phyloP scores from a whole-genome alignment of 2,329 filamentous ascomycete genomes.

The Penicillium sp. region DNA sequence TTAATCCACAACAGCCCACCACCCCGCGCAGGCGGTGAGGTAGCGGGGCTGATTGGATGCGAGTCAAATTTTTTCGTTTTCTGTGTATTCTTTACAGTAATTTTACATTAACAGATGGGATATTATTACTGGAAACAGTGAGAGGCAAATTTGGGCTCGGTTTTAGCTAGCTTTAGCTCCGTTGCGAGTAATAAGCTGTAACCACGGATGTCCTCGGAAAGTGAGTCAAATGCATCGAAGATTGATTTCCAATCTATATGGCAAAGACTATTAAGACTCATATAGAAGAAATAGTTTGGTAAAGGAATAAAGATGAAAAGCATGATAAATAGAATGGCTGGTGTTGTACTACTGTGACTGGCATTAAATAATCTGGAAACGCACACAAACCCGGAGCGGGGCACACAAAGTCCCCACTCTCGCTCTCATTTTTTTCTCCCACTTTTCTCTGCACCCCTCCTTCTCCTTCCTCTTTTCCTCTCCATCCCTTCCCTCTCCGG shows the following conservation, averaged over 20 bases:
- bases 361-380: conserved; percentile 10
- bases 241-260: neutral
- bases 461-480: conserved; percentile 27
- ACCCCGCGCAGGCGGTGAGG: conserved; percentile 17
- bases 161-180: neutral
- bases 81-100: neutral
- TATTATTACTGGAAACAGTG: neutral
- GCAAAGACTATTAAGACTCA: neutral
- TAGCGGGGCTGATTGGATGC: conserved; percentile 10
- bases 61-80: neutral
- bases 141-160: neutral
- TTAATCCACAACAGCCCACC: conserved; percentile 7
- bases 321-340: neutral
- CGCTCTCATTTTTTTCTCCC: conserved; percentile 28
- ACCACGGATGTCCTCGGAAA: conserved; percentile 11
- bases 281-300: neutral
- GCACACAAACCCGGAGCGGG: conserved; percentile 21
- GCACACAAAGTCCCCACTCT: conserved; percentile 28
- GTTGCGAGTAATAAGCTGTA: neutral
- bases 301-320: neutral
- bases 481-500: conserved; percentile 30
- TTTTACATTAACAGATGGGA: neutral
- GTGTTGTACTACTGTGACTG: neutral
- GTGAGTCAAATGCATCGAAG: neutral
- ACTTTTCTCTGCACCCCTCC: conserved; percentile 27